Percentiles rank a stretch among this genome's conserved stretches.
phyloP scores from a whole-genome alignment of 352 stramenopile genomes.

The Pilasporangium apinafurcum region DNA sequence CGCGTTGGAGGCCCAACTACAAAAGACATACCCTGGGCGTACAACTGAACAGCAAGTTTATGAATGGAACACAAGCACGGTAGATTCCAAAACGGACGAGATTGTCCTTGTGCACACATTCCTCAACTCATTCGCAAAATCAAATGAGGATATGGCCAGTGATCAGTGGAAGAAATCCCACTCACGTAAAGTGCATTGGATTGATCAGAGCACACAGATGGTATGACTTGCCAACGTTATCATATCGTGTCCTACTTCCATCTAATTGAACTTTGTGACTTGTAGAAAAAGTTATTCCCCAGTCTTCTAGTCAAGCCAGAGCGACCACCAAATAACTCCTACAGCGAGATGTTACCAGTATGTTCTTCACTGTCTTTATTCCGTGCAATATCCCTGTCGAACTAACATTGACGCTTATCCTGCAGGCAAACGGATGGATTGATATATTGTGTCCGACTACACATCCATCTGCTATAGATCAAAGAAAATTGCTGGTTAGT shows the following conservation, averaged over 20 bases:
- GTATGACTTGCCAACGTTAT: conserved; percentile 13
- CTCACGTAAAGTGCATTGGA: conserved; percentile 42
- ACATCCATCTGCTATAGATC: neutral
- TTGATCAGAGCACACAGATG: conserved; percentile 60
- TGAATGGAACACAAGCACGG: conserved; percentile 47
- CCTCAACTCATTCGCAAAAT: conserved; percentile 36
- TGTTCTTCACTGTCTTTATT: conserved; percentile 6
- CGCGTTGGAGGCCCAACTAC: conserved; percentile 54
- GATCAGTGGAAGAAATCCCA: conserved; percentile 18
- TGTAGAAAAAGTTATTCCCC: conserved; percentile 49
- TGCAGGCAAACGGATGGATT: conserved; percentile 64
- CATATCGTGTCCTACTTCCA: neutral
- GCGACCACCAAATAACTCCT: conserved; percentile 66
- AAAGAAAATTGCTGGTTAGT: conserved; percentile 1
- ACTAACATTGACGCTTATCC: neutral
- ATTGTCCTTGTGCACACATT: conserved; percentile 76
- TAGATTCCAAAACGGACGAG: conserved; percentile 52
- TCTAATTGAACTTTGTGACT: neutral
- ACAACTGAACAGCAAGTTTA: conserved; percentile 63
- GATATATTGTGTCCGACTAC: conserved; percentile 35
- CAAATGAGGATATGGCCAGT: conserved; percentile 1
- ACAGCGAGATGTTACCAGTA: conserved; percentile 70
- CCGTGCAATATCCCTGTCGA: neutral
- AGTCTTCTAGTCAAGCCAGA: conserved; percentile 52
- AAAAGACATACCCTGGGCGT: conserved; percentile 27